A percentile compares a stretch with the other conserved stretches of the same genome.
Conservation (phyloP, 768 basidiomycete species). For the Russula sp. region DNA sequence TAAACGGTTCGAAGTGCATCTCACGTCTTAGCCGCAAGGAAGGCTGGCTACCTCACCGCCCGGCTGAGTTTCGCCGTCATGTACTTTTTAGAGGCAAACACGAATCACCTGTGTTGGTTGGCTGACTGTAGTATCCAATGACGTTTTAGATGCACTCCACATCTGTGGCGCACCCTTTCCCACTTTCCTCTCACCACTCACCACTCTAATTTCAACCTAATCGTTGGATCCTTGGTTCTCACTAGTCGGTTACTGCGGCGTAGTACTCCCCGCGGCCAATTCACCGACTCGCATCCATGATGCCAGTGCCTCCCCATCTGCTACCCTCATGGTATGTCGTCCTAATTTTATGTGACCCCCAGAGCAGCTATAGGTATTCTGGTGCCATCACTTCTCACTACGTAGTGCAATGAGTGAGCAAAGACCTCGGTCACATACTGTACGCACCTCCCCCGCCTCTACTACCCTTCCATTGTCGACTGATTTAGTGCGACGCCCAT, state of each 20-base stretch:
- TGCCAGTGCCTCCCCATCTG: conserved; percentile 42
- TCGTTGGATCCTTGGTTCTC: no score
- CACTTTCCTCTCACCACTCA: neutral
- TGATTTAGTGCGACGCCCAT: conserved; percentile 16
- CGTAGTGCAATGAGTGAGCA: conserved; percentile 58
- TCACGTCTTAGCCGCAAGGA: neutral
- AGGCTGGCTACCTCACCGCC: neutral
- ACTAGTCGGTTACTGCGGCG: no score
- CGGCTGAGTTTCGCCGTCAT: neutral
- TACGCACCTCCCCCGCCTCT: conserved; percentile 36
- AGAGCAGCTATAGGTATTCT: conserved; percentile 50
- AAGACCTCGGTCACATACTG: conserved; percentile 47
- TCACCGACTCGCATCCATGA: conserved; percentile 49
- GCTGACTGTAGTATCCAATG: conserved; percentile 58
- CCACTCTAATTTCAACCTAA: conserved; percentile 37
- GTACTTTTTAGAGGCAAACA: no score
- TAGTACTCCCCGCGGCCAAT: no score
- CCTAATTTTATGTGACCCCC: conserved; percentile 55
- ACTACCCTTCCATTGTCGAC: conserved; percentile 19
- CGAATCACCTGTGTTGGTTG: no score
- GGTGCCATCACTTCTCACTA: conserved; percentile 40
- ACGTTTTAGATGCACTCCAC: conserved; percentile 16
- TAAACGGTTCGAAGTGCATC: no score
- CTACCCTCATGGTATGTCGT: conserved; percentile 54
- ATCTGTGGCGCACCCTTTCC: neutral